Conservation (phyloP, 1,139 yeast species). For the Hyphopichia khmerensis region DNA sequence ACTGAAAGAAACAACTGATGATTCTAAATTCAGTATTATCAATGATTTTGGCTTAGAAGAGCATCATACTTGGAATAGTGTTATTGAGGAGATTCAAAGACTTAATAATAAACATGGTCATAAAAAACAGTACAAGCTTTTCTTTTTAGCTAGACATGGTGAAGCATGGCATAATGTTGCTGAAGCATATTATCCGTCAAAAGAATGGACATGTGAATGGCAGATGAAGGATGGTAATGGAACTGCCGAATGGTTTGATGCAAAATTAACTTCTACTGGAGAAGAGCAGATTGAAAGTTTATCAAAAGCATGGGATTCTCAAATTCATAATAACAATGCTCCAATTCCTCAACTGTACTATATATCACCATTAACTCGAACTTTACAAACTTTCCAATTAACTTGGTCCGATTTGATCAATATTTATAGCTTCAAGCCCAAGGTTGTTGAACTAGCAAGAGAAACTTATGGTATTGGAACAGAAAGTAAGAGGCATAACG, state of each 20-base stretch:
- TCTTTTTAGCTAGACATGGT: conserved; percentile 41
- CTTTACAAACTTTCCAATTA: conserved; percentile 30
- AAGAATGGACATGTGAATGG: conserved; percentile 36
- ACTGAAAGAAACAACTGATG: conserved; percentile 15
- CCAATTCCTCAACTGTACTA: conserved; percentile 30
- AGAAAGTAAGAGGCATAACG: conserved; percentile 32
- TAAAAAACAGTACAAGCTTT: conserved; percentile 20
- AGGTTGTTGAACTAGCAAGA: conserved; percentile 32
- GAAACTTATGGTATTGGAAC: conserved; percentile 41
- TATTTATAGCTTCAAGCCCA: conserved; percentile 16
- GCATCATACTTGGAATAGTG: conserved; percentile 17
- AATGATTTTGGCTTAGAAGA: conserved; percentile 20
- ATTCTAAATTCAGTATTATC: conserved; percentile 9
- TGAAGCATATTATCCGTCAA: conserved; percentile 12
- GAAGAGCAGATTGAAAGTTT: conserved; percentile 17
- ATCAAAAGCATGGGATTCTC: conserved; percentile 16
- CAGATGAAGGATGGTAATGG: conserved; percentile 29
- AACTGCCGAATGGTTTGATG: conserved; percentile 37
- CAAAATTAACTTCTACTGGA: conserved; percentile 32
- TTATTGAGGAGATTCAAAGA: conserved; percentile 8
- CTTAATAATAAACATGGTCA: conserved; percentile 10
- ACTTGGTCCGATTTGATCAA: conserved; percentile 24
- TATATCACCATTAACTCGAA: conserved; percentile 36
- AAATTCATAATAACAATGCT: conserved; percentile 15
- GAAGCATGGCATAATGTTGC: conserved; percentile 42